Conservation (phyloP, 805 yeast genomes). For the Debaryomyces maramus region DNA sequence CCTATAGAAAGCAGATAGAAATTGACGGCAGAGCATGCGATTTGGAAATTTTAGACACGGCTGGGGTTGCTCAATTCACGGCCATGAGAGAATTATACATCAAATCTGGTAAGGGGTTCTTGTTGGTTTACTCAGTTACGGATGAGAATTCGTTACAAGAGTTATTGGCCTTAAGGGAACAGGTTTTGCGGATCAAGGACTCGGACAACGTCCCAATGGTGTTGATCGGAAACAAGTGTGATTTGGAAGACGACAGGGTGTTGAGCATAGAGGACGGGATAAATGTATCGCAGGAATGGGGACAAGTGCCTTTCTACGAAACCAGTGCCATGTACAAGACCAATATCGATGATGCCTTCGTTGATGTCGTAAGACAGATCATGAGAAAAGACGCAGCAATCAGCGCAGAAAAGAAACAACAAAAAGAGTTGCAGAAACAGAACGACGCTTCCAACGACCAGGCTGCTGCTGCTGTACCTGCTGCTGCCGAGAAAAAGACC, state of each 20-base stretch:
- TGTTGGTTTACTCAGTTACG: conserved; percentile 58
- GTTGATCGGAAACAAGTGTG: conserved; percentile 88
- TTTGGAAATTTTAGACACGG: conserved; percentile 67
- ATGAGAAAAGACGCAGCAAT: conserved; percentile 66
- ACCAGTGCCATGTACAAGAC: conserved; percentile 89
- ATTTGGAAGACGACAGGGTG: conserved; percentile 71
- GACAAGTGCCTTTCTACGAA: conserved; percentile 87
- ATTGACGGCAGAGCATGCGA: conserved; percentile 87
- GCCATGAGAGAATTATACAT: conserved; percentile 91
- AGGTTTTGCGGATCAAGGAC: conserved; percentile 81
- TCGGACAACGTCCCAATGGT: conserved; percentile 80
- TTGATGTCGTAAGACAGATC: conserved; percentile 85
- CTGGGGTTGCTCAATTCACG: conserved; percentile 82
- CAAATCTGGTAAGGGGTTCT: conserved; percentile 79
- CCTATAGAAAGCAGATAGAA: conserved; percentile 84
- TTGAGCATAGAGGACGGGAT: conserved; percentile 81
- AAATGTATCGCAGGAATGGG: conserved; percentile 81
- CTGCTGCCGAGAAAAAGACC: conserved; percentile 2
- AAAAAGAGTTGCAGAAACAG: conserved; percentile 42
- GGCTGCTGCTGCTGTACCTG: background rate
- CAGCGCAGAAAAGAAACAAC: conserved; percentile 46
- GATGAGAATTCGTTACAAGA: conserved; percentile 72
- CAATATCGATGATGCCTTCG: conserved; percentile 87
- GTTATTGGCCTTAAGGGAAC: conserved; percentile 75
- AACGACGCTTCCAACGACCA: conserved; percentile 12